Evolutionary conservation across 2,329 filamentous ascomycete species (phyloP).

Genomic region (Colletotrichum eremochloae): DNA sequence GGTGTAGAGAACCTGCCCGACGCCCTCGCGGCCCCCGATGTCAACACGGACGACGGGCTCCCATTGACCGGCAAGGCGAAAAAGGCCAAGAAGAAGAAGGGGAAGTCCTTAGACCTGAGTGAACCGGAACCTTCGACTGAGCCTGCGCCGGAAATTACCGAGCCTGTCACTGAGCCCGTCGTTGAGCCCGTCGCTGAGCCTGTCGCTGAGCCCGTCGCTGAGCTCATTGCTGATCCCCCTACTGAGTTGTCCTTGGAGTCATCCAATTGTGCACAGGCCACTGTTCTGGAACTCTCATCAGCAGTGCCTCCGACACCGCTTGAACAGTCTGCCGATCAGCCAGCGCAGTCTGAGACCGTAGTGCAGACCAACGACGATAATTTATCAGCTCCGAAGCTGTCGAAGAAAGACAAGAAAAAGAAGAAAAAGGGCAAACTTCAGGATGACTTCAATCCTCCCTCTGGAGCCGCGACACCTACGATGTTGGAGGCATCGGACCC

Average conservation of each 20-base stretch:
- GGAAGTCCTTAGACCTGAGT: constrained; percentile 9
- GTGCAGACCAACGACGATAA: not conserved
- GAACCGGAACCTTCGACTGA: constrained; percentile 43
- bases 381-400: constrained; percentile 12
- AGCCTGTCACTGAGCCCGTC: constrained; percentile 12
- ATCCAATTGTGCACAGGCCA: not conserved
- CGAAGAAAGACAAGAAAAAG: constrained; percentile 44
- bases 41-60: constrained; percentile 38
- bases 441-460: constrained; percentile 15
- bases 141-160: constrained; percentile 41
- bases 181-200: constrained; percentile 5
- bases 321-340: not conserved
- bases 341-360: not conserved
- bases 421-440: constrained; percentile 41
- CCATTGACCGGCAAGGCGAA: constrained; percentile 34
- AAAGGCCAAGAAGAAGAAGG: constrained; percentile 38
- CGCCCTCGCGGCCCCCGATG: constrained; percentile 30
- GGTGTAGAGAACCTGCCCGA: constrained; percentile 43
- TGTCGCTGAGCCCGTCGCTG: too few species aligned
- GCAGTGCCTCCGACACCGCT: not conserved
- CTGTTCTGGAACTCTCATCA: not conserved
- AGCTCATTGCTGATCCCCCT: too few species aligned
- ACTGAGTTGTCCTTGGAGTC: not conserved
- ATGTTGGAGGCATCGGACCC: constrained; percentile 12
- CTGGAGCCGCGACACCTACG: constrained; percentile 34